Percentiles rank a stretch among this genome's conserved stretches.
phyloP scores from a whole-genome alignment of 306 rosid species.

The Amphicarpaea edgeworthii region DNA sequence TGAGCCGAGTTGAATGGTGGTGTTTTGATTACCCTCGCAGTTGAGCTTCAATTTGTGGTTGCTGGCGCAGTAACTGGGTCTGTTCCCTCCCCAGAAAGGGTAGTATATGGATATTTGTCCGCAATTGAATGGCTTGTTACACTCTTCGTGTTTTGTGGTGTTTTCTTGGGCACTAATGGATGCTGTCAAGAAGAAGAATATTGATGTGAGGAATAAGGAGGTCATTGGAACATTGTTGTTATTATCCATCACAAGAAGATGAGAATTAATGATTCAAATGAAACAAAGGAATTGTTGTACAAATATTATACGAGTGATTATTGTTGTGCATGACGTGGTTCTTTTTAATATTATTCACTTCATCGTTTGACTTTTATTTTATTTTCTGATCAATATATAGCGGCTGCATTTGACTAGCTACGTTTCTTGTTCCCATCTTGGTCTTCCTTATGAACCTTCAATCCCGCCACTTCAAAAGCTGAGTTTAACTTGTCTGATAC shows the following conservation, averaged over 20 bases:
- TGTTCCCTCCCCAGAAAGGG: slow-evolving; percentile 53
- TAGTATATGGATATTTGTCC: slow-evolving; percentile 54
- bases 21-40: slow-evolving; percentile 23
- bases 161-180: slow-evolving; percentile 31
- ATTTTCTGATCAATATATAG: slow-evolving; percentile 37
- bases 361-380: slow-evolving; percentile 35
- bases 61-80: slow-evolving; percentile 46
- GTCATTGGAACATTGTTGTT: neutral
- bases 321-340: slow-evolving; percentile 23
- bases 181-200: slow-evolving; percentile 10
- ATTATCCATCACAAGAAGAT: slow-evolving; percentile 19
- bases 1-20: slow-evolving; percentile 41
- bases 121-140: slow-evolving; percentile 50
- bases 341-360: slow-evolving; percentile 9
- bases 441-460: neutral
- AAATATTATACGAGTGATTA: slow-evolving; percentile 19
- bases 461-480: neutral
- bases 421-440: neutral
- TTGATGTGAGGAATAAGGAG: slow-evolving; percentile 8
- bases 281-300: slow-evolving; percentile 3
- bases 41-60: slow-evolving; percentile 11
- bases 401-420: neutral
- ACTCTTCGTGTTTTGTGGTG: neutral
- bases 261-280: slow-evolving; percentile 4
- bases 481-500: no score